Evolutionary conservation across 495 filamentous ascomycete genomes (phyloP).

Genomic region (Jackrogersella multiformis): DNA sequence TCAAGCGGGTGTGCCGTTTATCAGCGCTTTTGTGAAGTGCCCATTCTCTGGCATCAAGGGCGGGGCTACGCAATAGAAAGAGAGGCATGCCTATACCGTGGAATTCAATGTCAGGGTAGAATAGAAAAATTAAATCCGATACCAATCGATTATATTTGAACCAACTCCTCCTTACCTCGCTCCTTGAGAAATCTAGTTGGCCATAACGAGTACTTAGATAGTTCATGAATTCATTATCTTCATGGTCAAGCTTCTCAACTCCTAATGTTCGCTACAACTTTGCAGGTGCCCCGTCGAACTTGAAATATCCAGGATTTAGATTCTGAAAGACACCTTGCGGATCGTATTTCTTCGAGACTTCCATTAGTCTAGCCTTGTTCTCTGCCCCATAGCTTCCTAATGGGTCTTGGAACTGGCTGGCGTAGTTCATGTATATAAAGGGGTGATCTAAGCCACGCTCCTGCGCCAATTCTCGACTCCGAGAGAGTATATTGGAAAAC

Average conservation of each 20-base stretch:
- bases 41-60: constrained; percentile 26
- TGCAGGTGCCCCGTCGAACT: constrained; percentile 42
- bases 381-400: constrained; percentile 44
- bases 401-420: constrained; percentile 42
- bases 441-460: constrained; percentile 32
- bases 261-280: not conserved
- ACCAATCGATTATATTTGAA: not conserved
- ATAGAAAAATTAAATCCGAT: not conserved
- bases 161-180: too few relatives aligned
- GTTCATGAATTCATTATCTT: not conserved
- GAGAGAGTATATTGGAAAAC: constrained; percentile 7
- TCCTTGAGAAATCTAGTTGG: too few relatives aligned
- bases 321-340: constrained; percentile 52
- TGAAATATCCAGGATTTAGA: constrained; percentile 49
- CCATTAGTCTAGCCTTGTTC: constrained; percentile 43
- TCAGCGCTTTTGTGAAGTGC: constrained; percentile 34
- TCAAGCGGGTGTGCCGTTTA: constrained; percentile 35
- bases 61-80: not conserved
- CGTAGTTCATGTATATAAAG: constrained; percentile 49
- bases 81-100: too few relatives aligned
- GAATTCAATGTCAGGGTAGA: too few relatives aligned
- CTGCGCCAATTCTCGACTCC: not conserved
- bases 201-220: too few relatives aligned
- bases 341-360: constrained; percentile 55
- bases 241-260: not conserved